Base-by-base conservation (phyloP, 202 grass and related monocot species). In the Schoenoplectus tabernaemontani region DNA sequence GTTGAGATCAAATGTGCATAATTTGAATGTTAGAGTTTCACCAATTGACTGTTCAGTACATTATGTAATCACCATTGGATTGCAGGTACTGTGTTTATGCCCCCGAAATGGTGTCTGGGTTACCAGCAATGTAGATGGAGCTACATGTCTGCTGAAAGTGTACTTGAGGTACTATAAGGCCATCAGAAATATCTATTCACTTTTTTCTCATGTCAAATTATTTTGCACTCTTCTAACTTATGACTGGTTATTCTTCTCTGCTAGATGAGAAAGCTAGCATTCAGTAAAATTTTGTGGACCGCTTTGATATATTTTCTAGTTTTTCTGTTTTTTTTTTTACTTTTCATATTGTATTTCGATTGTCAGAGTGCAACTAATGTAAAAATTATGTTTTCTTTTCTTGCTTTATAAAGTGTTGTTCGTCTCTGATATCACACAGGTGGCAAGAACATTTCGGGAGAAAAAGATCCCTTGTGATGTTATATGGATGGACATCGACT, bases 111-210 rank as follows among this genome's bases (percentile, higher is more conserved):
- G 95, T 90, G 85, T 60, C 83, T 97, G 80, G 95, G 95, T 17
- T 97, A 97, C 84, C 95, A 97, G 86, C 95, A 97, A 83, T 97
- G 95, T 78, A 88, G 91, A 56, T 97, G 89, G 89, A 97, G 95
- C 84, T 97, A 97, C 79, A 89, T 91, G 85, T 86, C 89, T 81
- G 90, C 83, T 83, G 91, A 90, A 54, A 92, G 85, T 92, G 95
- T 97, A 78, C 82, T 87, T 17, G 83, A 97, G 95, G 95, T 94
- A 94, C 46, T 58, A 83, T 57, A 57, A 47, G 71, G 24, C 46
- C 26, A 59, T 19, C 24, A 24, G 47, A 30, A 30, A 22, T n/a
- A 26, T 64, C 24, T 80, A 37, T 4, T 79, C 3, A 9, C 26
- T 71, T 23, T 48, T 41, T 72, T 30, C 26, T 82, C 26, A 10